Base-by-base conservation (phyloP, 441 rosid species). In the Jatropha podagrica region DNA sequence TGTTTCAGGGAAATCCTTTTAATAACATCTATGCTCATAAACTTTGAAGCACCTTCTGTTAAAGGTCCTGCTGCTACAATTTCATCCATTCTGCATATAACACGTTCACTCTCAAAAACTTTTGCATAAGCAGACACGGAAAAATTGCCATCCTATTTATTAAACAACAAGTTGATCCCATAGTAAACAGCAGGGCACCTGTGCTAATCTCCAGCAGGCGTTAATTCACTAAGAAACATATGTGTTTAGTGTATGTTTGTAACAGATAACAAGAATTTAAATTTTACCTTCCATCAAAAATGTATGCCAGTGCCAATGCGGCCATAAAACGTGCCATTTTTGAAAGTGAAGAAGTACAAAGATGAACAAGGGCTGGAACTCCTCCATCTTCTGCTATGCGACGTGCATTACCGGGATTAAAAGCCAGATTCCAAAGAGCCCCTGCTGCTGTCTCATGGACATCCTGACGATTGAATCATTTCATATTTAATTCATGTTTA, bases 391-490 rank as follows among this genome's bases (percentile, higher is more conserved):
- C 87, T 46, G 82, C 80, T 74, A 88, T 86, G 73, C 84, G 85
- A 55, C 81, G 83, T 54, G 89, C 89, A 76, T 88, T 88, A 26
- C 78, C 79, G 17, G 89, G 85, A 68, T 84, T 80, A 58, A 83
- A 88, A 60, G 91, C 88, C 66, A 88, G 79, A 79, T 88, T 88
- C 91, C 91, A 88, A 60, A 88, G 86, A 70, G 91, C 91, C 65
- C 91, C 91, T 7, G 89, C 89, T 13, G 91, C 91, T 44, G 91
- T 88, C 83, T 88, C 89, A 67, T 88, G 91, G 79, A 88, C 87
- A 77, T 86, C 89, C 89, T 88, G 84, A 58, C 77, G 62, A 73
- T 63, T 42, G 70, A 60, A 68, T 12, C 26, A 48, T 56, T 68
- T 48, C 15, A 63, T 20, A 58, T 68, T 69, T 32, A 73, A 32